Evolutionary conservation across 2,329 filamentous ascomycete genomes (phyloP), one percentile per base, ranked within the genome.

Genomic region (Penicillium rolfsii): DNA sequence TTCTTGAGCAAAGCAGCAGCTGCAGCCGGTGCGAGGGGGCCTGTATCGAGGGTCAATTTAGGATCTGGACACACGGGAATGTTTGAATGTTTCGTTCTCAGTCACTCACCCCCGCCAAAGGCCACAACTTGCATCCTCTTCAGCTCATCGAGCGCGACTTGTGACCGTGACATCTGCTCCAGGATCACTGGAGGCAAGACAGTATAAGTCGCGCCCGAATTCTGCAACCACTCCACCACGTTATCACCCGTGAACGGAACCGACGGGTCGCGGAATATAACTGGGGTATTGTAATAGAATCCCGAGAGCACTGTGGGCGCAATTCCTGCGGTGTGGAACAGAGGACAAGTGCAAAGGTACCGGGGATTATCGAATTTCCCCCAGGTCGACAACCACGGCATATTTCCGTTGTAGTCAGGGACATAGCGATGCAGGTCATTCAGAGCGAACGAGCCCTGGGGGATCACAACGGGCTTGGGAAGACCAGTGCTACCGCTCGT

Each of bases 381-480:
- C 49, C 50, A 58, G 52, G 55, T 61, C 24, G 55, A 41, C 26
- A 60, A 30, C 58, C 52, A 60, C 12, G 58, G 43, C 36, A 60
- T 26, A 6, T 22, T 35, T 16, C 48, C 48, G 3, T 50, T 12
- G 28, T 50, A 50, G n/a, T 50, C 28, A 28, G 48, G 48, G 22
- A 50, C 48, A 50, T 50, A 50, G 16, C 48, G 48, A 35, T 50
- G 48, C 48, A 50, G 28, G 28, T 50, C 48, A 28, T 50, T 50
- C 48, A 50, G 16, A 16, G 48, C 48, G 1, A 62, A 12, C n/a
- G 16, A 38, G 26, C 60, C 57, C 38, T 58, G 48, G 26, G 46
- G 36, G n/a, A 59, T 35, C 36, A 59, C 30, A 5, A 62, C 41
- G 14, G 60, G 53, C 52, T 63, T 63, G 26, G 60, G 60, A 9